Evolutionary conservation across 495 filamentous ascomycete species (phyloP).

Genomic region (Penicillium psychrofluorescens): DNA sequence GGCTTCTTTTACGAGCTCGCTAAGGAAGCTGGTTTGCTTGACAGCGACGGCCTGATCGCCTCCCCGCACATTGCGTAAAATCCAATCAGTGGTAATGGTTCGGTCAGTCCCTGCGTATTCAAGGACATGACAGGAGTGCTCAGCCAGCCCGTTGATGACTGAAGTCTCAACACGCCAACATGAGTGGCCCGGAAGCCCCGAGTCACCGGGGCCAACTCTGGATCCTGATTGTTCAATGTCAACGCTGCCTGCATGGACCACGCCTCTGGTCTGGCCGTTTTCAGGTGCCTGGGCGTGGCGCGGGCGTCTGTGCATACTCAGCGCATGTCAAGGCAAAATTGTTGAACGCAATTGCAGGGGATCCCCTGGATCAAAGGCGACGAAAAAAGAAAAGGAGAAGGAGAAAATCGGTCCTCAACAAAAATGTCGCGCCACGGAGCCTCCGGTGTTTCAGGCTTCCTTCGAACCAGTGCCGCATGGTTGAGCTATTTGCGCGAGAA

Average conservation of each 20-base stretch:
- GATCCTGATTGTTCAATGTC: slow-evolving; percentile 9
- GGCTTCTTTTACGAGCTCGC: slow-evolving; percentile 52
- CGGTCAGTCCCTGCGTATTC: slow-evolving; percentile 6
- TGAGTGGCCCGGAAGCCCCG: slow-evolving; percentile 21
- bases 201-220: not conserved
- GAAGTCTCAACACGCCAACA: slow-evolving; percentile 2
- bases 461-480: no score
- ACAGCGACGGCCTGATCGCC: slow-evolving; percentile 29
- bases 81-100: slow-evolving; percentile 6
- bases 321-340: slow-evolving; percentile 4
- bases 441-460: no score
- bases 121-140: not conserved
- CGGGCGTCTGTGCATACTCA: slow-evolving; percentile 10
- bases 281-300: slow-evolving; percentile 10
- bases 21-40: slow-evolving; percentile 48
- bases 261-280: slow-evolving; percentile 4
- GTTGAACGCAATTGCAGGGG: slow-evolving; percentile 1
- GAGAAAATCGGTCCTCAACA: no score
- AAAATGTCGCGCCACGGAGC: no score
- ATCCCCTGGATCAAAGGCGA: slow-evolving; percentile 4
- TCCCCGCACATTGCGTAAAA: slow-evolving; percentile 13
- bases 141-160: slow-evolving; percentile 4
- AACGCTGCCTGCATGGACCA: slow-evolving; percentile 11
- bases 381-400: no score
- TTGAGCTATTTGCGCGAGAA: no score